Evolutionary conservation across 1,284 basidiomycete species (phyloP).

Genomic region (Boletus coffeatus): DNA sequence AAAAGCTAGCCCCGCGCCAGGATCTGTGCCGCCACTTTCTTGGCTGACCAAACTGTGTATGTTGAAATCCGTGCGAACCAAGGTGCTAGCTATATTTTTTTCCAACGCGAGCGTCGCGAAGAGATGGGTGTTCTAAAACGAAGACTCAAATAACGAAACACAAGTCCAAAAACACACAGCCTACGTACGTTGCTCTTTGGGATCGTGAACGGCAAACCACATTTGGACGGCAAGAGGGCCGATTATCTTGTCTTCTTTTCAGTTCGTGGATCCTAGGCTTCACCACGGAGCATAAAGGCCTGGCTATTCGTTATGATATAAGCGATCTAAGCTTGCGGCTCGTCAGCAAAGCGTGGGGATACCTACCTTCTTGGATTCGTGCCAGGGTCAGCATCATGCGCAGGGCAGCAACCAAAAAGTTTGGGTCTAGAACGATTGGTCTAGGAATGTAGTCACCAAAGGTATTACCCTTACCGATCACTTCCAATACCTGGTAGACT

Average conservation of each 20-base stretch:
- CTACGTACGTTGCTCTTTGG: slow-evolving; percentile 7
- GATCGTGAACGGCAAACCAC: neutral
- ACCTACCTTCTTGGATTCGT: neutral
- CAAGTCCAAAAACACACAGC: neutral
- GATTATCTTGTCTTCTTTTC: neutral
- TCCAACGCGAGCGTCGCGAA: slow-evolving; percentile 1
- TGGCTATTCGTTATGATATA: neutral
- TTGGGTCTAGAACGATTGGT: neutral
- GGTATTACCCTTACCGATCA: neutral
- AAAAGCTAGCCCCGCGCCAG: slow-evolving; percentile 15
- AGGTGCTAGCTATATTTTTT: slow-evolving; percentile 15
- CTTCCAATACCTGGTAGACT: slow-evolving; percentile 15
- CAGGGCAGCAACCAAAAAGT: neutral
- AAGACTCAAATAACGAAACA: neutral
- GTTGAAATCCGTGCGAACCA: slow-evolving; percentile 6
- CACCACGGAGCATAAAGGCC: neutral
- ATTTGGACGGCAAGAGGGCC: neutral
- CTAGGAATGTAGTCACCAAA: neutral
- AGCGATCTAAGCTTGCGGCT: neutral
- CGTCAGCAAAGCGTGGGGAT: neutral
- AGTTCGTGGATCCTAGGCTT: neutral
- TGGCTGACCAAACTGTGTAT: neutral
- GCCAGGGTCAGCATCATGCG: neutral
- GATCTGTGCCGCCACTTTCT: neutral
- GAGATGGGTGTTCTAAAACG: slow-evolving; percentile 6